Conservation (phyloP, 257 asterid genomes). For the Linderniella brevidens region DNA sequence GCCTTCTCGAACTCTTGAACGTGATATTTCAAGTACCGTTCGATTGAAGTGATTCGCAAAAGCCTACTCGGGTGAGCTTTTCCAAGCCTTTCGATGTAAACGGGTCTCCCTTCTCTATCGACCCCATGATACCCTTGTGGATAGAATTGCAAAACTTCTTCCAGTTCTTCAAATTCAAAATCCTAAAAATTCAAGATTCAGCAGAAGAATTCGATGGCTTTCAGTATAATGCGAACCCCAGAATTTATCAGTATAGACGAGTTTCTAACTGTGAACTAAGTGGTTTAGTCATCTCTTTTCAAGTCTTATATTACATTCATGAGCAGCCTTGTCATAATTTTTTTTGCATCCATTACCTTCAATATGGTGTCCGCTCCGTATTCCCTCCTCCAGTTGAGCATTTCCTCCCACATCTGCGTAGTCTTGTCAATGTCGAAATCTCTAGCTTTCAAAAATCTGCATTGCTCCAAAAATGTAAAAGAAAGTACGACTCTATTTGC, state of each 20-base stretch:
- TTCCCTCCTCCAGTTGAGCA: constrained; percentile 88
- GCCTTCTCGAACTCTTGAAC: constrained; percentile 92
- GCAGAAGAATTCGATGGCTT: constrained; percentile 2
- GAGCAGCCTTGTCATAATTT: too few species aligned
- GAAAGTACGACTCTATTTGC: neutral
- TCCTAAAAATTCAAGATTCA: constrained; percentile 34
- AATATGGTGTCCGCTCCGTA: constrained; percentile 74
- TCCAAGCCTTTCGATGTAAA: constrained; percentile 94
- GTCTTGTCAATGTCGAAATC: constrained; percentile 55
- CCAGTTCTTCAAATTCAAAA: constrained; percentile 66
- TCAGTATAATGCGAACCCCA: too few species aligned
- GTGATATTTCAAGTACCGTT: constrained; percentile 70
- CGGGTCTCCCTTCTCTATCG: constrained; percentile 91
- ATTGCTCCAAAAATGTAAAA: neutral
- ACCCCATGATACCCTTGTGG: constrained; percentile 99
- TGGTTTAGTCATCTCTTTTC: too few species aligned
- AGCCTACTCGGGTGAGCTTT: constrained; percentile 76
- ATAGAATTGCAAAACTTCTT: constrained; percentile 74
- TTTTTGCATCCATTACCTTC: constrained; percentile 34
- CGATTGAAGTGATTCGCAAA: constrained; percentile 62
- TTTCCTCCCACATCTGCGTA: constrained; percentile 85
- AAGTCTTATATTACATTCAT: too few species aligned
- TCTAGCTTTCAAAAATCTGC: constrained; percentile 81
- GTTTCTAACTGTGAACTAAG: too few species aligned
- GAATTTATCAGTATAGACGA: too few species aligned